These are phyloP conservation scores for Oldenlandia corymbosa DNA, from an alignment of 257 asterid species.

Conservation along the genomic window DNA sequence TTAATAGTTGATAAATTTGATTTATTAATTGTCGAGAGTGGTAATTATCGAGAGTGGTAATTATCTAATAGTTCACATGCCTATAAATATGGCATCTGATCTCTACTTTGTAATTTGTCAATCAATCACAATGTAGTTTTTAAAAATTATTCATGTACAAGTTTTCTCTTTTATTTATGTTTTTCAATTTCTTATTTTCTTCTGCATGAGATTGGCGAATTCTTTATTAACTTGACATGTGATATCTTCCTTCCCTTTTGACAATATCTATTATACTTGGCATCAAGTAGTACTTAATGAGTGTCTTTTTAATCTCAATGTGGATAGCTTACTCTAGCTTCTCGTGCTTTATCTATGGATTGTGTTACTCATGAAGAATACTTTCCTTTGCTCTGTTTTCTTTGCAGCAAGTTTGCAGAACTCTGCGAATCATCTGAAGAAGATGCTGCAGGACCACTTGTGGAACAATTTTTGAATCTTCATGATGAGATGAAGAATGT, in stretches of 20 bases:
- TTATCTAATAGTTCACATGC: too few species aligned
- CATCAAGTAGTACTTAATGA: not conserved
- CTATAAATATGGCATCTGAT: too few species aligned
- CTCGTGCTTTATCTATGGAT: not conserved
- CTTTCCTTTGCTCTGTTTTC: not conserved
- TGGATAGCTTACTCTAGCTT: not conserved
- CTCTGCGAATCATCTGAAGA: conserved; percentile 48
- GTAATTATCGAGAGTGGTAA: too few species aligned
- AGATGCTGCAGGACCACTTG: conserved; percentile 45
- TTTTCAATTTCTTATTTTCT: not conserved
- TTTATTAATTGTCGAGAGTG: too few species aligned
- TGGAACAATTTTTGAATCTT: conserved; percentile 58
- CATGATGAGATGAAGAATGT: conserved; percentile 49
- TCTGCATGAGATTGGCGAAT: not conserved
- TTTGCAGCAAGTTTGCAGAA: conserved; percentile 62
- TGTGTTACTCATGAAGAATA: not conserved
- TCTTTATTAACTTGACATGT: not conserved
- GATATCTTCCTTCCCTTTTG: too few species aligned
- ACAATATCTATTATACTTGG: too few species aligned
- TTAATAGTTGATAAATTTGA: too few species aligned
- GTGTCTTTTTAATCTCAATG: not conserved
- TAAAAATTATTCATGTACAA: too few species aligned
- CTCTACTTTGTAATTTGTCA: too few species aligned
- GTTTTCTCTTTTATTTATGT: too few species aligned
- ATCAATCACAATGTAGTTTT: too few species aligned